Evolutionary conservation across 2,329 filamentous ascomycete species (phyloP), one percentile per base, ranked within the genome.

Genomic region (Botryotinia convoluta): DNA sequence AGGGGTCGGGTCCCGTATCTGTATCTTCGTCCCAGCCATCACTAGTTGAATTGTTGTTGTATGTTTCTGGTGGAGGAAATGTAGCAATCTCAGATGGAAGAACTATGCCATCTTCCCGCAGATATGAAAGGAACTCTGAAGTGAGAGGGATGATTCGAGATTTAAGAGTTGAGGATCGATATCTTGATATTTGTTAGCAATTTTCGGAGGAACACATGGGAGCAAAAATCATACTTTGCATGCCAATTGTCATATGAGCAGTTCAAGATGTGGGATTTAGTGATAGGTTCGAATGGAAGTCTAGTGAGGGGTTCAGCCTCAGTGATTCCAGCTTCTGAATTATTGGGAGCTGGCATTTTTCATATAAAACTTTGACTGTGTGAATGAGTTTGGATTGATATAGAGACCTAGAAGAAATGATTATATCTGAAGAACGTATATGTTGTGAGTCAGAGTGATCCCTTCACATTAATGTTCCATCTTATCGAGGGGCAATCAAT

Each of bases 241-340:
- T 97, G 93, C 96, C 96, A 99, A 74, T 87, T 89, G 81, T 97
- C 93, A 82, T 97, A 98, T 60, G 96, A 97, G 84, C 95, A 99
- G 83, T 98, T 92, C 72, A 97, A 85, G 75, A 99, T 97, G 80
- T 99, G 95, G 64, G 92, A 89, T 80, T 91, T 92, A 45, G 91
- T 94, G 73, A 97, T 88, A 1, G 94, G 93, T 32, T 94, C 93
- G 80, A 99, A 98, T 32, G 89, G 89, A 29, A 93, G 84, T 73
- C 75, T 75, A 29, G 77, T 80, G 72, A 81, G 76, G 67, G 78
- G 78, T 70, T 77, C 72, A 64, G 78, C 62, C 29, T 77, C 75
- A 32, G 65, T 51, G 44, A 51, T 48, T 16, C 76, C 63, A 39
- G 39, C 68, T 35, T 71, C 48, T 68, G 70, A 16, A 22, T 74